Percentiles rank a stretch among this genome's conserved stretches.
phyloP scores from a whole-genome alignment of 2,329 filamentous ascomycete species.

The Fusarium sp. region DNA sequence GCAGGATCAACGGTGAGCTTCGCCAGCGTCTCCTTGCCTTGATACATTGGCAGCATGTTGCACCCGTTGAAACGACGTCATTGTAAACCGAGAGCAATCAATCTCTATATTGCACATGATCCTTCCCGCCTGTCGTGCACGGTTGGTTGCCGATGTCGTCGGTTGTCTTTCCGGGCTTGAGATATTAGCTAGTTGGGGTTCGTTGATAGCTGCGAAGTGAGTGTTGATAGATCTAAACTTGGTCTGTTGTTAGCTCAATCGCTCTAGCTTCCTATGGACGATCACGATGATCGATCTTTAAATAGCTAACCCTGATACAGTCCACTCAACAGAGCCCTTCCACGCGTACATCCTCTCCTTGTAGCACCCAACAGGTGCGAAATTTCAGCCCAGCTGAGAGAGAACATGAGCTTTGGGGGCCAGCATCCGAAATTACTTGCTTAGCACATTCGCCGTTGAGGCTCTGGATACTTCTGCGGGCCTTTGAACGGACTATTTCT shows the following conservation, averaged over 20 bases:
- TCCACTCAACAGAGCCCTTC: neutral
- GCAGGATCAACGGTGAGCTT: slow-evolving; percentile 3
- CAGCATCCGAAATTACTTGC: neutral
- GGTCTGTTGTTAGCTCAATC: neutral
- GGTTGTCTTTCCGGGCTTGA: neutral
- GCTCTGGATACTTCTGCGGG: neutral
- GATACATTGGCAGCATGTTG: neutral
- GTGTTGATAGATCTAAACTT: neutral
- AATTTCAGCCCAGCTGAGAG: neutral
- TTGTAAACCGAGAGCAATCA: slow-evolving; percentile 15
- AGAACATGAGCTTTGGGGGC: neutral
- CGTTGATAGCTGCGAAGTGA: neutral
- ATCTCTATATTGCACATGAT: neutral
- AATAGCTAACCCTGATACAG: neutral
- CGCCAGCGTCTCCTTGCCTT: slow-evolving; percentile 8
- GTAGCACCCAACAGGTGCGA: neutral
- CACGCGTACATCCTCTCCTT: neutral
- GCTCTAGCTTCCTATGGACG: neutral
- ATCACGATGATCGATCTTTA: neutral
- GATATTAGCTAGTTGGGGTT: neutral
- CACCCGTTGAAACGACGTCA: slow-evolving; percentile 10
- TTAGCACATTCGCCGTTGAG: neutral
- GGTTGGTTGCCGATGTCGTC: neutral
- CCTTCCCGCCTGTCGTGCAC: slow-evolving; percentile 7
- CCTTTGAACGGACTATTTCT: neutral